A percentile compares a stretch with the other conserved stretches of the same genome.
These are phyloP conservation scores for Sonneratia alba DNA, from an alignment of 345 rosid genomes.

Conservation along the genomic window DNA sequence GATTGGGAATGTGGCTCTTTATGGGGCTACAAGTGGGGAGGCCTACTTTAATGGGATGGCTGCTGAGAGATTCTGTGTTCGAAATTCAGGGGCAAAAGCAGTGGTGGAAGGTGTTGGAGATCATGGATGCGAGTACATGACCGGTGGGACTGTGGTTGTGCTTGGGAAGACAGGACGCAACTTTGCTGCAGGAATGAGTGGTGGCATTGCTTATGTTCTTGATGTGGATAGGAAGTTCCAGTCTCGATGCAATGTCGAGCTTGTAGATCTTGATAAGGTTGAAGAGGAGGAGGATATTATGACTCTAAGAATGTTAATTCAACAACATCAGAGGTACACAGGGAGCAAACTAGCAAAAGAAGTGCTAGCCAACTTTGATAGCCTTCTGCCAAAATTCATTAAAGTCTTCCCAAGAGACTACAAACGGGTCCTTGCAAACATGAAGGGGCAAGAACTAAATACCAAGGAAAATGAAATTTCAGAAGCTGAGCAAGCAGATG, in stretches of 20 bases:
- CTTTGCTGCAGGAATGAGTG: conserved; percentile 99
- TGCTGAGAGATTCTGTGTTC: conserved; percentile 97
- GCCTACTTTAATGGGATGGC: conserved; percentile 99
- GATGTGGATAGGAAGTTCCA: conserved; percentile 73
- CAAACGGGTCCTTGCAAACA: conserved; percentile 75
- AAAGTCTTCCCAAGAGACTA: conserved; percentile 97
- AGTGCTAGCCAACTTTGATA: conserved; percentile 69
- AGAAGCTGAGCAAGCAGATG: conserved; percentile 53
- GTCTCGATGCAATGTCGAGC: conserved; percentile 77
- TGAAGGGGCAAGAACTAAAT: conserved; percentile 48
- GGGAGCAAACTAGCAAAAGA: conserved; percentile 81
- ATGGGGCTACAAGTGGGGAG: conserved; percentile 87
- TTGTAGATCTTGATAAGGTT: conserved; percentile 91
- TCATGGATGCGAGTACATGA: conserved; percentile 99
- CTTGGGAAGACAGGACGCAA: conserved; percentile 98
- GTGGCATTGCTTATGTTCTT: conserved; percentile 90
- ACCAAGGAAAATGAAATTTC: conserved; percentile 32
- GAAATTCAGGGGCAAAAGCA: conserved; percentile 96
- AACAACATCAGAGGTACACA: conserved; percentile 91
- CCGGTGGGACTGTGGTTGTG: conserved; percentile 93
- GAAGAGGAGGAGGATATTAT: conserved; percentile 86
- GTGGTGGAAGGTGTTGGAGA: conserved; percentile 99
- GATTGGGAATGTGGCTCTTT: conserved; percentile 93
- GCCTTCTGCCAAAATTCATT: conserved; percentile 63
- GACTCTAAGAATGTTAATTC: conserved; percentile 94